Evolutionary conservation across 2,329 filamentous ascomycete genomes (phyloP).

Genomic region (Graphilbum ipis-grandicollis): DNA sequence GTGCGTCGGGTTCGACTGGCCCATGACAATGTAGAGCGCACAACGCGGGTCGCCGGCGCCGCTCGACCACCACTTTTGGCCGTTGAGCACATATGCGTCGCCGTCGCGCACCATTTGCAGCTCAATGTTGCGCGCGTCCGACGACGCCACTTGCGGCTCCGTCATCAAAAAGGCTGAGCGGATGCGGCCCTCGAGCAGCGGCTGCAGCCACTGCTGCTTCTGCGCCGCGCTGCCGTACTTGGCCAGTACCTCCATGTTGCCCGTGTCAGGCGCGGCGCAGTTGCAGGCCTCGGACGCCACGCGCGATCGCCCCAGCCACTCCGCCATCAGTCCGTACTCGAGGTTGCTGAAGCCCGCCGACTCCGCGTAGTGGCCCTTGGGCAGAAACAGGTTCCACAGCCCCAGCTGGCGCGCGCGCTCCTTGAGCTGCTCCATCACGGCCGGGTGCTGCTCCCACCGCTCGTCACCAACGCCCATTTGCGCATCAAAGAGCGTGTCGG

Average conservation of each 20-base stretch:
- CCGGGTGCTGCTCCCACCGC: conserved; percentile 67
- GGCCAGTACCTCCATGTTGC: conserved; percentile 89
- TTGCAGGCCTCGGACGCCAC: conserved; percentile 77
- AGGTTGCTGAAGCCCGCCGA: conserved; percentile 89
- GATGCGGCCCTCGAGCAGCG: conserved; percentile 69
- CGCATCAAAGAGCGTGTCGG: conserved; percentile 64
- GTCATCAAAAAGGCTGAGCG: conserved; percentile 89
- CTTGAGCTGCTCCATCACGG: conserved; percentile 80
- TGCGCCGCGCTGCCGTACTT: conserved; percentile 79
- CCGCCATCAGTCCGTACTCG: conserved; percentile 95
- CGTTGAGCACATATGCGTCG: conserved; percentile 80
- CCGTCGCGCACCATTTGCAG: conserved; percentile 70
- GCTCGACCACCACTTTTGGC: conserved; percentile 98
- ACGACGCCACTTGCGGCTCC: conserved; percentile 73
- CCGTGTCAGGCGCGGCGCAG: conserved; percentile 80
- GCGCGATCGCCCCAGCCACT: conserved; percentile 76
- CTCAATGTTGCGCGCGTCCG: conserved; percentile 85
- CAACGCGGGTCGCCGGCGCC: conserved; percentile 88
- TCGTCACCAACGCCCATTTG: conserved; percentile 60
- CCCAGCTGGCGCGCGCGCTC: conserved; percentile 64
- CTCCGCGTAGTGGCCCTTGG: conserved; percentile 87
- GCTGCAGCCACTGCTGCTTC: conserved; percentile 69
- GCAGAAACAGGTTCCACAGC: conserved; percentile 97
- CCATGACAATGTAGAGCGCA: conserved; percentile 91
- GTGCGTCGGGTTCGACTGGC: conserved; percentile 68